Evolutionary conservation across 1,139 yeast species (phyloP).

Genomic region (Lizanozyma gosingica): DNA sequence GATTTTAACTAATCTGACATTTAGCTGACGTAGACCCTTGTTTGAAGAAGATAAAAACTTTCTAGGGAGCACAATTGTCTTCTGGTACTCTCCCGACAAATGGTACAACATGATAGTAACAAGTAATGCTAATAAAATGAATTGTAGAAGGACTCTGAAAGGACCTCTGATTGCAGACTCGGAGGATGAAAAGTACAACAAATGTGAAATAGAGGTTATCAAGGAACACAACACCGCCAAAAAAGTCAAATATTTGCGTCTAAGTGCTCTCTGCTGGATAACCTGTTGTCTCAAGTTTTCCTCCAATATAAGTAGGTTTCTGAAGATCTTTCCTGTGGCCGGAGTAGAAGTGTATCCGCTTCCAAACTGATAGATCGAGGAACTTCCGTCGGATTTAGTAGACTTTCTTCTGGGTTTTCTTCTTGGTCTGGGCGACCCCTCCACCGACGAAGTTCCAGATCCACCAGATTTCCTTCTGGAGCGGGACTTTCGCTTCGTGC

Average conservation of each 20-base stretch:
- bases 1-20: conserved; percentile 67
- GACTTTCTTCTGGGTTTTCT: conserved; percentile 23
- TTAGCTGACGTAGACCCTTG: conserved; percentile 78
- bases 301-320: conserved; percentile 75
- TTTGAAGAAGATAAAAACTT: conserved; percentile 72
- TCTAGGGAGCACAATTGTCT: conserved; percentile 77
- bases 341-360: conserved; percentile 40
- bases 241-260: conserved; percentile 69
- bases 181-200: conserved; percentile 22
- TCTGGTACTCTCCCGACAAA: conserved; percentile 79
- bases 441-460: conserved; percentile 3
- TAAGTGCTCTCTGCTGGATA: conserved; percentile 55
- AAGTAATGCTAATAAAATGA: conserved; percentile 54
- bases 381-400: conserved; percentile 19
- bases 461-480: conserved; percentile 3
- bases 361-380: conserved; percentile 15
- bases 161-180: conserved; percentile 19
- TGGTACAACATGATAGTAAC: conserved; percentile 73
- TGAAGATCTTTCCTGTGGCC: conserved; percentile 63
- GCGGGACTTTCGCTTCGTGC: conserved; percentile 2
- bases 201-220: conserved; percentile 34
- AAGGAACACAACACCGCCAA: conserved; percentile 42
- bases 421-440: conserved; percentile 17
- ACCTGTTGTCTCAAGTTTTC: conserved; percentile 79
- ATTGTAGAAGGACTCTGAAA: conserved; percentile 42